Evolutionary conservation across 1,284 basidiomycete species (phyloP).

Genomic region (Fomitopsis betulina): DNA sequence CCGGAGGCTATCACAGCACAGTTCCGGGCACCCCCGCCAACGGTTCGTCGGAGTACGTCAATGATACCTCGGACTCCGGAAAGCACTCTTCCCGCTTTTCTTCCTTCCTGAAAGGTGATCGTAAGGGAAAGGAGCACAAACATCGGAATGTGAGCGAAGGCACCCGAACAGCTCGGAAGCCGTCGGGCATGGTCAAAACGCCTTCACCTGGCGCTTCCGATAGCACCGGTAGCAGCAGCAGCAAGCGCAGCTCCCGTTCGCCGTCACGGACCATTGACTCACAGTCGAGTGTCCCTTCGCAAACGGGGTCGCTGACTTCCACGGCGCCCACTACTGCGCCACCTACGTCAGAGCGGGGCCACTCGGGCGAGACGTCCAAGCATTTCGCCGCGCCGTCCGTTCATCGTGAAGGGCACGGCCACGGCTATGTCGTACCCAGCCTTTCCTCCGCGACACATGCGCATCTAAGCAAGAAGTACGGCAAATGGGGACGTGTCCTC

Average conservation of each 20-base stretch:
- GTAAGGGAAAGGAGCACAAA: slow-evolving; percentile 14
- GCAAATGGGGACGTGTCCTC: slow-evolving; percentile 96
- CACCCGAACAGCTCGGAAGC: slow-evolving; percentile 3
- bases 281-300: slow-evolving; percentile 13
- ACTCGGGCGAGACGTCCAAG: slow-evolving; percentile 13
- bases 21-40: slow-evolving; percentile 6
- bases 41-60: slow-evolving; percentile 10
- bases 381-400: slow-evolving; percentile 10
- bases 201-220: slow-evolving; percentile 23
- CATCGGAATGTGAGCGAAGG: neutral
- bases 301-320: slow-evolving; percentile 5
- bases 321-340: slow-evolving; percentile 9
- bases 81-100: slow-evolving; percentile 12
- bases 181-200: slow-evolving; percentile 17
- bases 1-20: slow-evolving; percentile 6
- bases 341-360: slow-evolving; percentile 4
- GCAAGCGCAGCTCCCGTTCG: slow-evolving; percentile 23
- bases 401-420: neutral
- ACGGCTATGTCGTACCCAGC: slow-evolving; percentile 24
- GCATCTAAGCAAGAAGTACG: slow-evolving; percentile 96
- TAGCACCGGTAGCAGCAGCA: slow-evolving; percentile 15
- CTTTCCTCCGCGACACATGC: slow-evolving; percentile 84
- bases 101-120: neutral
- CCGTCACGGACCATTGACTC: slow-evolving; percentile 23
- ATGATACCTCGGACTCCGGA: neutral